A percentile compares a stretch with the other conserved stretches of the same genome.
Evolutionary conservation across 805 yeast species (phyloP).

Genomic region (Hanseniaspora singularis): DNA sequence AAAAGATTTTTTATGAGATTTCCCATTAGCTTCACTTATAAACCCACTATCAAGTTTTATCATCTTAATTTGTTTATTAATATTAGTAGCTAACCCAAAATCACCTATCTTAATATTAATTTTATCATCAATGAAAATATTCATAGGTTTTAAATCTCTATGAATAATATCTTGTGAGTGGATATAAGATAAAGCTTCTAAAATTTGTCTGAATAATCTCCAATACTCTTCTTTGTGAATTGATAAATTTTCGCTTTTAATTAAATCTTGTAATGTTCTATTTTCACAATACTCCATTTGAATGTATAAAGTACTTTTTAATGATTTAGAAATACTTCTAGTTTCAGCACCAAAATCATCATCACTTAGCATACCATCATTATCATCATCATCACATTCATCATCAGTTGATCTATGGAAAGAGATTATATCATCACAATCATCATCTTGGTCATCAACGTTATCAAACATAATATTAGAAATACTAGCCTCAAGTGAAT

Average conservation of each 20-base stretch:
- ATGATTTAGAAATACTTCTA: slow-evolving; percentile 18
- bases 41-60: slow-evolving; percentile 26
- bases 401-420: slow-evolving; percentile 11
- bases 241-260: slow-evolving; percentile 60
- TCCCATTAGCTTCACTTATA: slow-evolving; percentile 20
- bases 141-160: slow-evolving; percentile 89
- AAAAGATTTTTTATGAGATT: neutral
- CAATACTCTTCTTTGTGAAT: slow-evolving; percentile 69
- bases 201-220: slow-evolving; percentile 74
- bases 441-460: slow-evolving; percentile 6
- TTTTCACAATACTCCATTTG: slow-evolving; percentile 99
- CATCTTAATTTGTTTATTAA: slow-evolving; percentile 39
- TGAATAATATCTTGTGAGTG: slow-evolving; percentile 92
- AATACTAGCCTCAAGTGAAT: slow-evolving; percentile 8
- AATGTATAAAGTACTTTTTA: slow-evolving; percentile 64
- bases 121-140: slow-evolving; percentile 83
- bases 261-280: slow-evolving; percentile 73
- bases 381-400: slow-evolving; percentile 18
- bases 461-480: slow-evolving; percentile 15
- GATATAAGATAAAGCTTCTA: slow-evolving; percentile 82
- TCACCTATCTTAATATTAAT: slow-evolving; percentile 91
- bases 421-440: slow-evolving; percentile 13
- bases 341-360: neutral
- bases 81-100: slow-evolving; percentile 90
- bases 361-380: neutral